Percentiles rank a stretch among this genome's conserved stretches.
phyloP scores from a whole-genome alignment of 2,329 filamentous ascomycete species.

The Cladosporium phlei region DNA sequence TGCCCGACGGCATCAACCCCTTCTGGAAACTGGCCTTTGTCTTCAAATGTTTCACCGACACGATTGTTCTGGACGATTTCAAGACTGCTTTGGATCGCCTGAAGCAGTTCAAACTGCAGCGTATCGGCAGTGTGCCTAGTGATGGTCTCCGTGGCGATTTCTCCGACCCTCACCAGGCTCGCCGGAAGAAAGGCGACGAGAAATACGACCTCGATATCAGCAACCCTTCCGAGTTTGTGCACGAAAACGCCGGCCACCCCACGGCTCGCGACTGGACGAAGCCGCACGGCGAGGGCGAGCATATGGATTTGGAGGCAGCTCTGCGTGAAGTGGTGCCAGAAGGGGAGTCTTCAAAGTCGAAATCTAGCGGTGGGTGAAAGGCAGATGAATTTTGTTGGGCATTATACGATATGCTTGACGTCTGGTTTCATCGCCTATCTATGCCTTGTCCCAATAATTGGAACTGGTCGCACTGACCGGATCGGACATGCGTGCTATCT shows the following conservation, averaged over 20 bases:
- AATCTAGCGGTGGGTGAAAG: constrained; percentile 7
- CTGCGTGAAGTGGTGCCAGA: constrained; percentile 16
- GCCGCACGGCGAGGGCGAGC: constrained; percentile 13
- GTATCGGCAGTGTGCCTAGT: constrained; percentile 24
- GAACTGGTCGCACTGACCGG: no score
- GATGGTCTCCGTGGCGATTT: constrained; percentile 24
- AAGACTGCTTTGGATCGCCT: constrained; percentile 53
- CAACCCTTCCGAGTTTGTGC: constrained; percentile 11
- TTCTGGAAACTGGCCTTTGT: constrained; percentile 63
- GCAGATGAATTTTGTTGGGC: neutral
- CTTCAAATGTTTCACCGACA: constrained; percentile 64
- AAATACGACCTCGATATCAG: constrained; percentile 13
- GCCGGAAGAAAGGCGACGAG: constrained; percentile 18
- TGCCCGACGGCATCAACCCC: constrained; percentile 56
- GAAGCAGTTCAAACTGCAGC: constrained; percentile 41
- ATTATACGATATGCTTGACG: no score
- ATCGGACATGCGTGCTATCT: no score
- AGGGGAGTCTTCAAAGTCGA: constrained; percentile 4
- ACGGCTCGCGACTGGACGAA: constrained; percentile 19
- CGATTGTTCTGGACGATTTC: constrained; percentile 64
- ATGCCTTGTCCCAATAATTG: no score
- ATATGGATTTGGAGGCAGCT: constrained; percentile 25
- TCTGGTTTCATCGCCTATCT: no score
- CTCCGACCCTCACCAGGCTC: constrained; percentile 23
- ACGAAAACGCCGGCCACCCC: constrained; percentile 4